A percentile compares a stretch with the other conserved stretches of the same genome.
phyloP scores from a whole-genome alignment of 2,329 filamentous ascomycete species.

The Mariannaea sp. region DNA sequence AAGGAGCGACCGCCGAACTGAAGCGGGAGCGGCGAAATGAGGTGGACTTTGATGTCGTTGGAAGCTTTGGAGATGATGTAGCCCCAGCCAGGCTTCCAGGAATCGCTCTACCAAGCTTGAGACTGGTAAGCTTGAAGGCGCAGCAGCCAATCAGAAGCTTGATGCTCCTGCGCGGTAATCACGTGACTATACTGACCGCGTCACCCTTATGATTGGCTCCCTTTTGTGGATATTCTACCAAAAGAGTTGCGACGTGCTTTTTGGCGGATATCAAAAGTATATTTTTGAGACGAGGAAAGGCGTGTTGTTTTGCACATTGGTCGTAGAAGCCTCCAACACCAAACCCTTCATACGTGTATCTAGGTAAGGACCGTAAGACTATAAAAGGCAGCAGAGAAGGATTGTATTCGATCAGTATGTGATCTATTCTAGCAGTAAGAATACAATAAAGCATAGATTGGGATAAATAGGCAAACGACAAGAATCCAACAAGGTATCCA shows the following conservation, averaged over 20 bases:
- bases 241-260: slow-evolving; percentile 12
- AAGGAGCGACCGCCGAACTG: slow-evolving; percentile 29
- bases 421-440: no score
- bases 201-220: slow-evolving; percentile 18
- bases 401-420: no score
- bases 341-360: slow-evolving; percentile 3
- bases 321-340: slow-evolving; percentile 16
- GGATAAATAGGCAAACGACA: no score
- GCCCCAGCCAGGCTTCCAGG: slow-evolving; percentile 32
- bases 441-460: no score
- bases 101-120: slow-evolving; percentile 25
- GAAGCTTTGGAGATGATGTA: slow-evolving; percentile 37
- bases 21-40: slow-evolving; percentile 26
- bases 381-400: neutral
- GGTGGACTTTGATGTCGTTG: slow-evolving; percentile 33
- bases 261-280: neutral
- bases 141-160: slow-evolving; percentile 25
- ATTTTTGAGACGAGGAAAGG: slow-evolving; percentile 20
- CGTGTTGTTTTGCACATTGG: no score
- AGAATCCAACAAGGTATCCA: no score
- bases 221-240: slow-evolving; percentile 16
- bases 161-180: neutral
- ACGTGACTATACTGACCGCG: slow-evolving; percentile 14
- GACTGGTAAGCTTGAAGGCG: slow-evolving; percentile 21
- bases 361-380: no score